Conservation (phyloP, 1,284 basidiomycete genomes). For the Tranzscheliella williamsii region DNA sequence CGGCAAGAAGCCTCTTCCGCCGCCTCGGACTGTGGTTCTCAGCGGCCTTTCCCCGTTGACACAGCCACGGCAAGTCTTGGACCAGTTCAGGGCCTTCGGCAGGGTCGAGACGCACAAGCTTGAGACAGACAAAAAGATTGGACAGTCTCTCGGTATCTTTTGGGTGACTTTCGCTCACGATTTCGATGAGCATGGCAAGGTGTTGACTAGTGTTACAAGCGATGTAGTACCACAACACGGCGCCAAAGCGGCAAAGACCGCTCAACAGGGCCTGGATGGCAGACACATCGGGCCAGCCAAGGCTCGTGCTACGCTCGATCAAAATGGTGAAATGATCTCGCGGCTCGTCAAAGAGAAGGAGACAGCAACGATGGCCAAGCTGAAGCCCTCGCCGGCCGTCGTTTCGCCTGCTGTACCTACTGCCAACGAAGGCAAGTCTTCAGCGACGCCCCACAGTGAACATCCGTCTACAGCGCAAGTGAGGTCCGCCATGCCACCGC, state of each 20-base stretch:
- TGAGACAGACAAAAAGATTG: conserved; percentile 78
- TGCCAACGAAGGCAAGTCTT: neutral
- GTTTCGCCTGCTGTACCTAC: conserved; percentile 10
- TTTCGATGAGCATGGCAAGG: conserved; percentile 40
- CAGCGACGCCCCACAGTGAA: neutral
- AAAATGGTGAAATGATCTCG: conserved; percentile 13
- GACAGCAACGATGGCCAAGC: conserved; percentile 17
- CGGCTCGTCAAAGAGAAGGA: conserved; percentile 17
- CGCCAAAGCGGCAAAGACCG: conserved; percentile 28
- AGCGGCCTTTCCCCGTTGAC: conserved; percentile 75
- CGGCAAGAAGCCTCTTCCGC: conserved; percentile 74
- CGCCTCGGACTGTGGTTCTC: conserved; percentile 70
- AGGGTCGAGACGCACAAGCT: conserved; percentile 73
- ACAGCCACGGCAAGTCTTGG: conserved; percentile 70
- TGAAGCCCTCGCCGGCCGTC: conserved; percentile 2
- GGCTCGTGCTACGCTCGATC: conserved; percentile 22
- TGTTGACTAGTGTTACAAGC: neutral
- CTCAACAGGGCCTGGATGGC: conserved; percentile 21
- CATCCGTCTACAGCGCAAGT: neutral
- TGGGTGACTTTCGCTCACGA: conserved; percentile 70
- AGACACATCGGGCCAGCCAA: conserved; percentile 7
- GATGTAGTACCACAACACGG: conserved; percentile 28
- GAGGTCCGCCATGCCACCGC: conserved; percentile 23
- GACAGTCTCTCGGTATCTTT: conserved; percentile 80
- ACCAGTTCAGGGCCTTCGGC: conserved; percentile 74